Conservation (phyloP, 2,329 filamentous ascomycete species). For the Nannizziopsis arthrosporioides region DNA sequence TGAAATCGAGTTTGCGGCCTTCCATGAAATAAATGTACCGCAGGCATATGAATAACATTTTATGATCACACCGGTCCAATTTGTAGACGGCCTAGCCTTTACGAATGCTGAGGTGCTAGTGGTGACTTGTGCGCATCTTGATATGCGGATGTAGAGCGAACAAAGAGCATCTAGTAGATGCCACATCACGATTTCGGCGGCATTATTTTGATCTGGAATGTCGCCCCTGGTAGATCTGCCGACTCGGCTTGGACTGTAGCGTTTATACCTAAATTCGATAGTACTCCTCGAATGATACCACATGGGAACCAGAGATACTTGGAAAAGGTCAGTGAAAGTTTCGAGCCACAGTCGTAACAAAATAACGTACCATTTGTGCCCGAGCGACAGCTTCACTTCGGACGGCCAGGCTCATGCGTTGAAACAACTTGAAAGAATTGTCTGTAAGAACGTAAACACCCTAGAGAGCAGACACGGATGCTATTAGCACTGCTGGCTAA, state of each 20-base stretch:
- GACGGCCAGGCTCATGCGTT: slow-evolving; percentile 74
- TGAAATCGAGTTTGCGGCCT: slow-evolving; percentile 3
- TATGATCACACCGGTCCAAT: background rate
- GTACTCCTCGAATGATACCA: slow-evolving; percentile 79
- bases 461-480: slow-evolving; percentile 34
- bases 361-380: slow-evolving; percentile 61
- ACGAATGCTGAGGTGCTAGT: too few relatives aligned
- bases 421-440: slow-evolving; percentile 77
- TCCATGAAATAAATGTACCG: slow-evolving; percentile 7
- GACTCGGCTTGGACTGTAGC: slow-evolving; percentile 88
- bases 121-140: background rate
- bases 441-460: slow-evolving; percentile 96
- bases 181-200: slow-evolving; percentile 51
- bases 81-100: too few relatives aligned
- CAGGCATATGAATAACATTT: slow-evolving; percentile 6
- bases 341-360: background rate
- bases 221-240: slow-evolving; percentile 71
- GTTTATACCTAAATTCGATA: slow-evolving; percentile 81
- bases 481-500: too few relatives aligned
- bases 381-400: slow-evolving; percentile 59
- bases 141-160: background rate
- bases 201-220: slow-evolving; percentile 89
- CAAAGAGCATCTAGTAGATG: background rate
- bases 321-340: background rate
- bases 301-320: slow-evolving; percentile 94